Base-by-base conservation (phyloP, 2,329 filamentous ascomycete species). In the Geosmithia morbida region DNA sequence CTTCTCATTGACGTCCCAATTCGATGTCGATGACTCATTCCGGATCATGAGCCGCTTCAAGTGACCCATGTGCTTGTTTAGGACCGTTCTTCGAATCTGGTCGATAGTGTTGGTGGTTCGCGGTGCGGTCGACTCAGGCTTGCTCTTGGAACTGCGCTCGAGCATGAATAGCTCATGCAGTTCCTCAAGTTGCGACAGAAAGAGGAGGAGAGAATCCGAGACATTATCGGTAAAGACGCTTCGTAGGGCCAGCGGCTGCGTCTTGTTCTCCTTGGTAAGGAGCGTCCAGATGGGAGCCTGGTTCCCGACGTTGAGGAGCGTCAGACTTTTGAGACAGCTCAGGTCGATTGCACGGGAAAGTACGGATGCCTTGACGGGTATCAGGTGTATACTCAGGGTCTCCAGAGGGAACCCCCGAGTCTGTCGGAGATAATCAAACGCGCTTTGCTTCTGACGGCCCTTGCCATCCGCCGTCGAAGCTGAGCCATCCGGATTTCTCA, bases 221-320 rank as follows among this genome's bases (percentile, higher is more conserved):
- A 81, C 78, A 51, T 82, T 74, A 55, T 84, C 80, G 0, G 78
- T 82, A 53, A 75, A 77, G 48, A 84, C 74, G 51, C 71, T 75
- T 45, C 69, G 66, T 41, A 84, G 59, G 0, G 71, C 66, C 41
- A 83, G 61, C 0, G 73, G 69, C 8, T 65, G 60, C 1, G 64
- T 54, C 46, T 67, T 67, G 56, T 81, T 77, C 53, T 79, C 68
- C 52, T 71, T 74, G 17, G 67, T 61, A 41, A 83, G 60, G 48
- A 74, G 59, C 2, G 66, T 63, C 80, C 80, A 84, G 51, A 83
- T 72, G 0, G 71, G 64, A 26, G 67, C 67, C 56, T 84, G 80
- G 5, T 72, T 66, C 1, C 80, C 80, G 17, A 83, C 78, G 51
- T 79, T 81, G 43, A 84, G 68, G 20, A 84, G 64, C 1, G 77